phyloP scores from a whole-genome alignment of 148 eudicot genomes.

The Hydrangea macrophylla region DNA sequence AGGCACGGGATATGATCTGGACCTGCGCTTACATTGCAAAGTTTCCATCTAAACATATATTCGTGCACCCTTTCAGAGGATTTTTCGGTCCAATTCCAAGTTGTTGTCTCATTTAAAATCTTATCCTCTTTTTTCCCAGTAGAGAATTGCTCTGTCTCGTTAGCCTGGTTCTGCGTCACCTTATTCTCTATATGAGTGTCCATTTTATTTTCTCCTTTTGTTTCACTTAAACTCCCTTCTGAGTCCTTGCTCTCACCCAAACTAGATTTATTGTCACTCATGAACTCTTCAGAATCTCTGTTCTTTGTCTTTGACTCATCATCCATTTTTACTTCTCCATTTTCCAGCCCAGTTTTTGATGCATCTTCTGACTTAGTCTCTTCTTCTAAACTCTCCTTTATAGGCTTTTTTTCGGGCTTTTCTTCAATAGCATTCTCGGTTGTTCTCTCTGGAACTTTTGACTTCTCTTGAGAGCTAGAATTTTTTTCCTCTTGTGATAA shows the following conservation, averaged over 20 bases:
- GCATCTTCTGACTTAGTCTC: conserved; percentile 17
- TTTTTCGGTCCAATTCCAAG: conserved; percentile 54
- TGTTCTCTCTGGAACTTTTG: conserved; percentile 20
- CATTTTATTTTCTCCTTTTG: conserved; percentile 31
- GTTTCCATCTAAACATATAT: conserved; percentile 49
- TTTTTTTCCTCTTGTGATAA: conserved; percentile 31
- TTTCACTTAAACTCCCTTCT: conserved; percentile 28
- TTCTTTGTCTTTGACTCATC: conserved; percentile 43
- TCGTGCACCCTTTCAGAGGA: conserved; percentile 36
- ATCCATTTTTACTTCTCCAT: conserved; percentile 31
- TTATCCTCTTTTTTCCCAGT: conserved; percentile 39
- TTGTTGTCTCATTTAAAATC: conserved; percentile 65
- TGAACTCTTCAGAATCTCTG: conserved; percentile 31
- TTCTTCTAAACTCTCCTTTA: conserved; percentile 17
- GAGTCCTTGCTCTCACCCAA: conserved; percentile 33
- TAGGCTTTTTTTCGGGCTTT: conserved; percentile 23
- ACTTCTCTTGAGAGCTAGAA: conserved; percentile 22
- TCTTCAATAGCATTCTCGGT: conserved; percentile 29
- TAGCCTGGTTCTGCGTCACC: conserved; percentile 31
- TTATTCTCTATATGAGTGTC: conserved; percentile 37
- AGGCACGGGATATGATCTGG: conserved; percentile 93
- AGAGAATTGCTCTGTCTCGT: conserved; percentile 37
- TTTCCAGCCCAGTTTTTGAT: conserved; percentile 14
- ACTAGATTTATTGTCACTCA: conserved; percentile 31
- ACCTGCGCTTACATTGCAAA: conserved; percentile 76